Base-by-base conservation (phyloP, 129 eudicot species). In the Flaveria ramosissima region DNA sequence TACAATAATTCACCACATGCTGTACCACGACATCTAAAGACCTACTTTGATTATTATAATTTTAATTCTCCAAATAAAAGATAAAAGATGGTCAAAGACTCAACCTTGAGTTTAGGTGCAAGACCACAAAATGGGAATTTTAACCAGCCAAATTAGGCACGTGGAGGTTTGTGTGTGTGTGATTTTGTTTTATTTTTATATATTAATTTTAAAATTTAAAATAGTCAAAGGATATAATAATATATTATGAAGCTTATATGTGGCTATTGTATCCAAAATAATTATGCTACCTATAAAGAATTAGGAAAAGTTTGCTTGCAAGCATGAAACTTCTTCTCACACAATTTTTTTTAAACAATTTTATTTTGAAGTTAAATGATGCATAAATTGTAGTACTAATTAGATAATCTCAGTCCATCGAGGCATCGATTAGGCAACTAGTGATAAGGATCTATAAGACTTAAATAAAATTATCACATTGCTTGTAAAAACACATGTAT, bases 51-150 rank as follows among this genome's bases (percentile, higher is more conserved):
- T 13, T 36, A 48, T 14, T 48, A 15, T 48, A 48, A 14, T 11
- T 1, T 12, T 21, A 9, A 12, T 47, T 15, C 21, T 19, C 73
- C 15, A 20, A 50, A 70, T 23, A 8, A 27, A 50, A 16, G 63
- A 71, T 51, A 71, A 21, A 15, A 46, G 79, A 46, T 75, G 72
- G 79, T 75, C 72, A 75, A 75, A 75, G 59, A 15, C 32, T 62
- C 72, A 26, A 75, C 71, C 45, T 17, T 24, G 17, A 20, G 20
- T 46, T 75, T 75, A 46, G 79, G 79, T 32, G 36, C 66, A 75
- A 20, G 7, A 62, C 60, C 62, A 75, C 62, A 26, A 15, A 24
- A 75, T 26, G 23, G 7, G 62, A 75, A 61, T 60, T 17, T 61
- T 21, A 45, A 63, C 48, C 62, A 27, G 47, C 61, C 79, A 56